Evolutionary conservation across 1,139 yeast species (phyloP).

Genomic region (Geotrichum phurueaensis): DNA sequence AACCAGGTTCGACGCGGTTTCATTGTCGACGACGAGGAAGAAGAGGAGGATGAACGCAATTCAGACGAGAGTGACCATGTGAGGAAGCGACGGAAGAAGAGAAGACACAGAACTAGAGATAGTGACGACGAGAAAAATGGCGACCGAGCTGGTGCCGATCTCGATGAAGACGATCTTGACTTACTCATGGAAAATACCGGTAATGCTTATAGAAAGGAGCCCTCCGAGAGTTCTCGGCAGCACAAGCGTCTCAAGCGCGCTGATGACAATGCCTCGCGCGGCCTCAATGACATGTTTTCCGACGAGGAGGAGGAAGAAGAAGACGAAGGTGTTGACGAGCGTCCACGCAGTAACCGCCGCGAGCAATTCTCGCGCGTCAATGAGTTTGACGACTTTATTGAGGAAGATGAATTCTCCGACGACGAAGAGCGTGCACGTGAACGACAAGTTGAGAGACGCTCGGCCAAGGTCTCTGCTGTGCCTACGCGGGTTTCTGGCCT

Average conservation of each 20-base stretch:
- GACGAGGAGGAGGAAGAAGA: slow-evolving; percentile 56
- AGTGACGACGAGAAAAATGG: slow-evolving; percentile 19
- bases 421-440: slow-evolving; percentile 58
- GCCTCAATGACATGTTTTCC: slow-evolving; percentile 35
- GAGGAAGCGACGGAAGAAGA: slow-evolving; percentile 27
- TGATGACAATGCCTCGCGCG: slow-evolving; percentile 30
- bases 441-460: slow-evolving; percentile 28
- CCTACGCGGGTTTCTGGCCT: slow-evolving; percentile 50
- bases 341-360: slow-evolving; percentile 25
- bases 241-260: slow-evolving; percentile 78
- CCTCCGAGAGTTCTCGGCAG: slow-evolving; percentile 32
- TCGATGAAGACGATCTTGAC: slow-evolving; percentile 94
- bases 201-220: slow-evolving; percentile 27
- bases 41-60: slow-evolving; percentile 47
- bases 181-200: slow-evolving; percentile 87
- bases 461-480: slow-evolving; percentile 33
- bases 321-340: slow-evolving; percentile 41
- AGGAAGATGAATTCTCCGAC: slow-evolving; percentile 92
- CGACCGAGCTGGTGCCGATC: slow-evolving; percentile 48
- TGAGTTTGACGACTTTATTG: slow-evolving; percentile 94
- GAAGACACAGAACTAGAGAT: slow-evolving; percentile 19
- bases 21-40: slow-evolving; percentile 87
- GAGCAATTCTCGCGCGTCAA: slow-evolving; percentile 40
- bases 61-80: slow-evolving; percentile 41
- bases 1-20: slow-evolving; percentile 75